Evolutionary conservation across 148 eudicot genomes (phyloP).

Genomic region (Rhododendron henanense): DNA sequence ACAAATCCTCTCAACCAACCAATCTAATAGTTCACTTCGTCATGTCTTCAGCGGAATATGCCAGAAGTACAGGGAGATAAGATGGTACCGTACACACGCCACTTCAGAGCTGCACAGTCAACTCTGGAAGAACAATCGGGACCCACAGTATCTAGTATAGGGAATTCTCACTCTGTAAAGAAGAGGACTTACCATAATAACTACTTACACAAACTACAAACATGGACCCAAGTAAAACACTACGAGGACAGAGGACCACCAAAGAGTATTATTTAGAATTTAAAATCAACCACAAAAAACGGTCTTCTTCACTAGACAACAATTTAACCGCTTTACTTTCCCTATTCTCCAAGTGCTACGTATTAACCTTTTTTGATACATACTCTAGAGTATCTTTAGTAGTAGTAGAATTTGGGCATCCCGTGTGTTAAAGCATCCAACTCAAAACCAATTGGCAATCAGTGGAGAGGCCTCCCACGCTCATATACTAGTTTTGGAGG

Average conservation of each 20-base stretch:
- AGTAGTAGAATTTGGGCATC: not conserved
- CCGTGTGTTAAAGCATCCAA: not conserved
- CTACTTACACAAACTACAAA: not conserved
- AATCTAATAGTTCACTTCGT: not conserved
- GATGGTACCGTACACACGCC: too few species aligned
- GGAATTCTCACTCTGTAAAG: not conserved
- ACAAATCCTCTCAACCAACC: not conserved
- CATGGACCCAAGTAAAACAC: not conserved
- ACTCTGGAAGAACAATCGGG: not conserved
- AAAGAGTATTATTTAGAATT: not conserved
- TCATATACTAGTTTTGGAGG: too few species aligned
- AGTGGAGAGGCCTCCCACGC: too few species aligned
- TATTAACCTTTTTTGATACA: not conserved
- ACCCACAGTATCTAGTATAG: not conserved
- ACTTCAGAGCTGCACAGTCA: not conserved
- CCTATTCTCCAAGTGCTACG: not conserved
- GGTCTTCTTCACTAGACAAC: not conserved
- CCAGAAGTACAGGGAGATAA: not conserved
- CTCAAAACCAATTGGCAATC: too few species aligned
- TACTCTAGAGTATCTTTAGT: not conserved
- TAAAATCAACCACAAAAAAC: not conserved
- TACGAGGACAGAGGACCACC: not conserved
- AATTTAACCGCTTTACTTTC: not conserved
- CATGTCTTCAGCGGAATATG: not conserved
- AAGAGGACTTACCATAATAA: not conserved